Conservation (phyloP, 1,284 basidiomycete genomes). For the Cryptococcus hybrid region DNA sequence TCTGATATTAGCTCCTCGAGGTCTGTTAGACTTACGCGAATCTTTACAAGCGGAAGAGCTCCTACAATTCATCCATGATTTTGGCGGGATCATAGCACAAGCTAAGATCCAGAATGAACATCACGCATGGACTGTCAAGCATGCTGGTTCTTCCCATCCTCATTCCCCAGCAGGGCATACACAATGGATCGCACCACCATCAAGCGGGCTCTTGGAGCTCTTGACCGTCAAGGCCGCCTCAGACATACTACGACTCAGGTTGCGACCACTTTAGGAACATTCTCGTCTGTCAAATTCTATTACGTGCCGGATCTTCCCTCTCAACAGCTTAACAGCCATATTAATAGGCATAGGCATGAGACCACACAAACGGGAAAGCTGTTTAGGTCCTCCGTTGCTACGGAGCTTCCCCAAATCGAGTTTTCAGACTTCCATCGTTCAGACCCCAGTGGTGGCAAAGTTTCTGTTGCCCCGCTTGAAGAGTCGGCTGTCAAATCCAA, state of each 20-base stretch:
- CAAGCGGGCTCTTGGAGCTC: slow-evolving; percentile 14
- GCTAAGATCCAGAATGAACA: slow-evolving; percentile 24
- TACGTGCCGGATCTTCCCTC: background rate
- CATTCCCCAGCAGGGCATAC: slow-evolving; percentile 28
- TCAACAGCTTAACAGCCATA: background rate
- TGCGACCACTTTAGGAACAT: background rate
- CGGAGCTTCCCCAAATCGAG: background rate
- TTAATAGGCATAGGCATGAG: background rate
- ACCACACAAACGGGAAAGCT: background rate
- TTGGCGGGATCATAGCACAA: background rate
- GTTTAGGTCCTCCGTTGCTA: background rate
- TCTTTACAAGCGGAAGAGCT: background rate
- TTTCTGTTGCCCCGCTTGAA: background rate
- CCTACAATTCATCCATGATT: background rate
- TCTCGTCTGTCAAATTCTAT: background rate
- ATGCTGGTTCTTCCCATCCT: slow-evolving; percentile 37
- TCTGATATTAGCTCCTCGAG: too few species aligned
- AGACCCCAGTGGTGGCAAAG: too few species aligned
- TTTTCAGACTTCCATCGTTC: background rate
- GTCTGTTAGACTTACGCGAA: too few species aligned
- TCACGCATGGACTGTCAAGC: slow-evolving; percentile 28
- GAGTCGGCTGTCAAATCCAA: background rate
- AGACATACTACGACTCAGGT: background rate
- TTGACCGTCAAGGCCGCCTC: slow-evolving; percentile 8
- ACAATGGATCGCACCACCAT: slow-evolving; percentile 39